Percentiles rank a stretch among this genome's conserved stretches.
Conservation (phyloP, 169 alveolate genomes). For the Plasmodium coatneyi region DNA sequence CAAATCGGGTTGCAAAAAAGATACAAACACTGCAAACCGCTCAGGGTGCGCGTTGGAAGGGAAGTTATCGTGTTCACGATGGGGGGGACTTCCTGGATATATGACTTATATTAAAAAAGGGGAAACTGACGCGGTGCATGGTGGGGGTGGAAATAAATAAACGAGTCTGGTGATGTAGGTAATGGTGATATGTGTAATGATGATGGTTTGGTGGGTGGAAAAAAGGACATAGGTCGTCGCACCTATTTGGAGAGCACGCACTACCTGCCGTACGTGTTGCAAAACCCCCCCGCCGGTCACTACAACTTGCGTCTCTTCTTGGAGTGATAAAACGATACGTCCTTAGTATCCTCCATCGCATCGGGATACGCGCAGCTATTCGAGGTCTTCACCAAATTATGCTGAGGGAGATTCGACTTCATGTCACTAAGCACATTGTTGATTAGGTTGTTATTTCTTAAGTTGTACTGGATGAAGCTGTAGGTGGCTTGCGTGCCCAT, state of each 20-base stretch:
- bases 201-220: background rate
- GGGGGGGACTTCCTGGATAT: background rate
- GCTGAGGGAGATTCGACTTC: conserved; percentile 15
- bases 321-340: background rate
- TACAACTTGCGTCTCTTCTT: conserved; percentile 22
- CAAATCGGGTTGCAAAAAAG: background rate
- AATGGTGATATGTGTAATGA: background rate
- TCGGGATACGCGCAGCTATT: background rate
- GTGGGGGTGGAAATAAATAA: background rate
- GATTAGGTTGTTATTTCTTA: conserved; percentile 38
- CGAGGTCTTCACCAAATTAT: conserved; percentile 8
- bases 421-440: conserved; percentile 33
- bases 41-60: background rate
- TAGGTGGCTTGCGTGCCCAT: conserved; percentile 34
- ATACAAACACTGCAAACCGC: background rate
- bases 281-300: background rate
- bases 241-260: background rate
- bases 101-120: background rate
- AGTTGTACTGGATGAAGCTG: conserved; percentile 12
- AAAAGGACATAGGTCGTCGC: background rate
- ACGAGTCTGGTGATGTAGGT: background rate
- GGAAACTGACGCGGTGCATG: background rate
- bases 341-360: conserved; percentile 1
- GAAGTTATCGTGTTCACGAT: background rate
- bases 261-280: background rate